phyloP scores from a whole-genome alignment of 495 filamentous ascomycete genomes.

The Penicillium nucicola region DNA sequence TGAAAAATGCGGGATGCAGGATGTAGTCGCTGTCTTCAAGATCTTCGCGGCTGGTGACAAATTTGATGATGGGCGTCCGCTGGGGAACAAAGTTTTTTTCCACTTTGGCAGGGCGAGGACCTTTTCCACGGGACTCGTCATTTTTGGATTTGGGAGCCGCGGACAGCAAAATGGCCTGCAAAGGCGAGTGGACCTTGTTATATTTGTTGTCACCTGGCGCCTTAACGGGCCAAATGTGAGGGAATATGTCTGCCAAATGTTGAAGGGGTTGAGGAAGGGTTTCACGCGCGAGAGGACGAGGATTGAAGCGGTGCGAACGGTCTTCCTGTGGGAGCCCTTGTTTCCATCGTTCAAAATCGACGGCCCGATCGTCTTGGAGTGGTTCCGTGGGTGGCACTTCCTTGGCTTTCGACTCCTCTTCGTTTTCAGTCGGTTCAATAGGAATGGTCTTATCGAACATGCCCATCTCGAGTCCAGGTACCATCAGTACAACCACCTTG shows the following conservation, averaged over 20 bases:
- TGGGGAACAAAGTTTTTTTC: constrained; percentile 61
- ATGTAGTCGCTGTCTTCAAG: constrained; percentile 79
- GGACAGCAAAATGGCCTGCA: constrained; percentile 74
- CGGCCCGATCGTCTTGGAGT: constrained; percentile 20
- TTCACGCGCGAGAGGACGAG: constrained; percentile 57
- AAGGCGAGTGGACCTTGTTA: constrained; percentile 75
- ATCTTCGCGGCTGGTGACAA: constrained; percentile 66
- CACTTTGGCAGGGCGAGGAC: constrained; percentile 53
- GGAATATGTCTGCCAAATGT: constrained; percentile 77
- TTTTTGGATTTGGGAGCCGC: constrained; percentile 62
- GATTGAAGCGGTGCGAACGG: constrained; percentile 62
- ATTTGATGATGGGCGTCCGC: constrained; percentile 74
- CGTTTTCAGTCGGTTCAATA: constrained; percentile 27
- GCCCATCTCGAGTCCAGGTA: constrained; percentile 82
- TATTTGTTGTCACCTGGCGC: constrained; percentile 80
- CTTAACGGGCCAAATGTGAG: constrained; percentile 83
- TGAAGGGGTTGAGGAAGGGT: constrained; percentile 61
- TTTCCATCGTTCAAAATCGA: constrained; percentile 43
- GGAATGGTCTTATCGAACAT: constrained; percentile 77
- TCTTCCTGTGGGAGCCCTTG: constrained; percentile 40
- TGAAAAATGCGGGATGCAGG: constrained; percentile 69
- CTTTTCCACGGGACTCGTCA: constrained; percentile 45
- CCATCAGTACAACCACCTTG: constrained; percentile 90
- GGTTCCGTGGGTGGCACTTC: constrained; percentile 14
- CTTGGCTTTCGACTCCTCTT: constrained; percentile 5